A percentile compares a stretch with the other conserved stretches of the same genome.
Evolutionary conservation across 768 basidiomycete species (phyloP).

Genomic region (Scleroderma bovista): DNA sequence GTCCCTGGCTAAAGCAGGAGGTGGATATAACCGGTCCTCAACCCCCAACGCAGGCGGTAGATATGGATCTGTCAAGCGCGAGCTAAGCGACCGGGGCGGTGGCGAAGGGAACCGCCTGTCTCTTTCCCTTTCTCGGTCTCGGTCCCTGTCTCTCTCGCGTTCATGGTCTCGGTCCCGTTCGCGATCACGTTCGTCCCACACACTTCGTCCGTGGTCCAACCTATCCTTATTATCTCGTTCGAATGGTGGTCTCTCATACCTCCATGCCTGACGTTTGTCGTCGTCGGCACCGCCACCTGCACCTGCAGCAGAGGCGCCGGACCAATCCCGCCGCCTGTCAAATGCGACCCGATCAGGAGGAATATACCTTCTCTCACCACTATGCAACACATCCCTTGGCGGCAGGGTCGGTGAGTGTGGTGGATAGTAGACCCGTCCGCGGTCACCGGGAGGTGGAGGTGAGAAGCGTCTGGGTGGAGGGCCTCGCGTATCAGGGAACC

Average conservation of each 20-base stretch:
- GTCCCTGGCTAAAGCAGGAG: constrained; percentile 15
- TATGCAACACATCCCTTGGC: constrained; percentile 25
- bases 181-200: constrained; percentile 24
- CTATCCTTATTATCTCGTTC: constrained; percentile 31
- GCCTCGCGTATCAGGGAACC: constrained; percentile 31
- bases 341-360: constrained; percentile 27
- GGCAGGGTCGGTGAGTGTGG: constrained; percentile 21
- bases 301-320: constrained; percentile 3
- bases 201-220: constrained; percentile 26
- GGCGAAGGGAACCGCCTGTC: constrained; percentile 18
- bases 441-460: constrained; percentile 31
- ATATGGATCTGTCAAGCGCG: constrained; percentile 26
- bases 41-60: background rate
- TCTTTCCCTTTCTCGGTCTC: constrained; percentile 36
- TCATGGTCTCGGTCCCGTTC: background rate
- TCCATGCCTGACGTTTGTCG: constrained; percentile 33
- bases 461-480: constrained; percentile 22
- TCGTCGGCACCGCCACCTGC: constrained; percentile 22
- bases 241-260: constrained; percentile 31
- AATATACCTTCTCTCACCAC: constrained; percentile 32
- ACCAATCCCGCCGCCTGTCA: constrained; percentile 27
- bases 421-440: constrained; percentile 28
- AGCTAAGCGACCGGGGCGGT: constrained; percentile 21
- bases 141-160: constrained; percentile 26
- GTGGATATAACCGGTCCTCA: constrained; percentile 23